Evolutionary conservation across 2,329 filamentous ascomycete species (phyloP), one percentile per base, ranked within the genome.

Genomic region (Apiospora saccharicola): DNA sequence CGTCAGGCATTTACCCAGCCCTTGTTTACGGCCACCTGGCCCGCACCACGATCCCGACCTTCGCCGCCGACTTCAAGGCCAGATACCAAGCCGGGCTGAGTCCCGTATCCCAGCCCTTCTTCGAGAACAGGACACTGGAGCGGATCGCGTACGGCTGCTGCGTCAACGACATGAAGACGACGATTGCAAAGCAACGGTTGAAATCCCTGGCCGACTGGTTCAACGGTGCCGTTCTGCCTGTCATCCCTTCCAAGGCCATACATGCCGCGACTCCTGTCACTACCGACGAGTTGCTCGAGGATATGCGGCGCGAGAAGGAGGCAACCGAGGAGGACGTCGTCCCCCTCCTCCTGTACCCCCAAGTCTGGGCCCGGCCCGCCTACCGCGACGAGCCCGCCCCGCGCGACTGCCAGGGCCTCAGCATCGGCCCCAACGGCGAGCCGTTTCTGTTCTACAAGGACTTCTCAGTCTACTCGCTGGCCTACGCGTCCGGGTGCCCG

Each of bases 401-500:
- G 14, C 61, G 53, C 6, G 44, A n/a, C 22, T 22, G 19, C 22
- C 22, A n/a, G n/a, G n/a, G n/a, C n/a, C n/a, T n/a, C n/a, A n/a
- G n/a, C n/a, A n/a, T 49, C 46, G 46, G 22, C 6, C 46, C 22
- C 22, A 37, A 49, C 49, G 72, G 70, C 19, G n/a, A 49, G 8
- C 46, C 46, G 2, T 14, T 71, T 6, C 37, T 75, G 34, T 77
- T 75, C 68, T 76, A 73, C 72, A 71, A 30, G 34, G 74, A 73
- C 3, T 73, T 75, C 61, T 75, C 74, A 4, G 51, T 41, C 6
- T 75, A 74, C 41, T 74, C 73, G 7, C 71, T 76, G 44, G 75
- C 74, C 26, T 75, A 77, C 70, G 72, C 72, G 53, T 74, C 73
- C 5, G 74, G 75, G 12, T 77, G 74, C 49, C 74, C 75, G 2